Percentiles rank a stretch among this genome's conserved stretches.
These are phyloP conservation scores for Amanita rubescens DNA, from an alignment of 768 basidiomycete species.

Conservation along the genomic window DNA sequence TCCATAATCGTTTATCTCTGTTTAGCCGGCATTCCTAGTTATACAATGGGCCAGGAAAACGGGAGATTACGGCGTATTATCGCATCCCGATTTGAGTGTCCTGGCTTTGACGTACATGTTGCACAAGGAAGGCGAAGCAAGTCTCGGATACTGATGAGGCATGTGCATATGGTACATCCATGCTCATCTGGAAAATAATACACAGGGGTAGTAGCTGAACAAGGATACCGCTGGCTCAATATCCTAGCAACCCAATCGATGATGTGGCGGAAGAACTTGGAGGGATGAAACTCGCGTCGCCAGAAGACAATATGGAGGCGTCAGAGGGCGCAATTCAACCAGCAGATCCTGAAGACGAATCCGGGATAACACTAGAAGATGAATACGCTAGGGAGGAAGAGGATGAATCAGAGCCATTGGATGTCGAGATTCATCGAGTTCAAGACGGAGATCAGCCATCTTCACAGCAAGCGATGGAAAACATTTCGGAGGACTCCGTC, in stretches of 20 bases:
- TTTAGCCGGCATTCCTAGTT: conserved; percentile 39
- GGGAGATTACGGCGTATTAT: conserved; percentile 90
- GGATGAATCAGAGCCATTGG: conserved; percentile 29
- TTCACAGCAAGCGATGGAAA: conserved; percentile 10
- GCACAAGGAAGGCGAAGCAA: conserved; percentile 44
- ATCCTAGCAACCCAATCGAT: not conserved
- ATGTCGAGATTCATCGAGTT: conserved; percentile 37
- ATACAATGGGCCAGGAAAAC: conserved; percentile 91
- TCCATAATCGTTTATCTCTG: not conserved
- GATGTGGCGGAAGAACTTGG: not conserved
- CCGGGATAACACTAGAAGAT: not conserved
- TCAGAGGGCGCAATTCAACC: not conserved
- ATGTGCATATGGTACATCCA: conserved; percentile 10
- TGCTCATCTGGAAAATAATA: conserved; percentile 2
- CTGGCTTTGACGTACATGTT: conserved; percentile 82
- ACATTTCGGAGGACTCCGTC: conserved; percentile 28
- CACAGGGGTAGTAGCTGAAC: conserved; percentile 6
- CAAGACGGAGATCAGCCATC: conserved; percentile 18
- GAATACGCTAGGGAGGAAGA: conserved; percentile 8
- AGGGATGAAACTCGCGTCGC: not conserved
- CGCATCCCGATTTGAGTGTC: conserved; percentile 84
- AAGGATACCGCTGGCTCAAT: conserved; percentile 7
- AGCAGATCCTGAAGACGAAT: not conserved
- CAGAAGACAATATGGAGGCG: not conserved
- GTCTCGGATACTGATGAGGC: conserved; percentile 19